These are phyloP conservation scores for Trametes versicolor DNA, from an alignment of 1,284 basidiomycete genomes.

Conservation along the genomic window DNA sequence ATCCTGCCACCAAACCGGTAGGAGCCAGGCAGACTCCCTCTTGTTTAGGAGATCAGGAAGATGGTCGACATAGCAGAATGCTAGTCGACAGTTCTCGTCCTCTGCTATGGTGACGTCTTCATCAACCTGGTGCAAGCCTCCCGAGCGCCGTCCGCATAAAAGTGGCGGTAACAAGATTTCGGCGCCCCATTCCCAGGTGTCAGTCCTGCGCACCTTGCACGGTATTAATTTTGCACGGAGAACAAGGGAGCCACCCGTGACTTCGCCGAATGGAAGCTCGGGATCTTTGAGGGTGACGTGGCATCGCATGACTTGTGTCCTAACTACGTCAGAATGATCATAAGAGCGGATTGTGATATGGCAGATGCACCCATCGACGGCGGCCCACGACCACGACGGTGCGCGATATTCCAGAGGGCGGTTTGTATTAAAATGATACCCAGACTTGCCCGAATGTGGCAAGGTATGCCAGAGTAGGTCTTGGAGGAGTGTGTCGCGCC, in stretches of 20 bases:
- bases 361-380: not conserved
- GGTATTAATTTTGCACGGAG: not conserved
- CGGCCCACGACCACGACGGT: conserved; percentile 32
- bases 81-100: too few species aligned
- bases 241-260: not conserved
- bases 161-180: not conserved
- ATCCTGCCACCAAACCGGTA: too few species aligned
- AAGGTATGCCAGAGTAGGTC: conserved; percentile 27
- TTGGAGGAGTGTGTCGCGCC: conserved; percentile 19
- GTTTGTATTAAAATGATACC: too few species aligned
- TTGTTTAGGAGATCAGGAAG: too few species aligned
- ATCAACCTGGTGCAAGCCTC: too few species aligned
- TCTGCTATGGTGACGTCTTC: too few species aligned
- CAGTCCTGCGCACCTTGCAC: not conserved
- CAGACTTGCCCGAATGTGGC: too few species aligned
- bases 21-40: too few species aligned
- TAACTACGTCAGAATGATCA: too few species aligned
- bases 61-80: too few species aligned
- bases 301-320: not conserved
- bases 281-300: not conserved
- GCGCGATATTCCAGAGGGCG: conserved; percentile 10
- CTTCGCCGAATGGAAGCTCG: not conserved
- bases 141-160: too few species aligned
- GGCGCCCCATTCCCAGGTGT: not conserved
- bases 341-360: too few species aligned